These are phyloP conservation scores for Chrysoporthe deuterocubensis DNA, from an alignment of 2,329 filamentous ascomycete species.

Conservation along the genomic window DNA sequence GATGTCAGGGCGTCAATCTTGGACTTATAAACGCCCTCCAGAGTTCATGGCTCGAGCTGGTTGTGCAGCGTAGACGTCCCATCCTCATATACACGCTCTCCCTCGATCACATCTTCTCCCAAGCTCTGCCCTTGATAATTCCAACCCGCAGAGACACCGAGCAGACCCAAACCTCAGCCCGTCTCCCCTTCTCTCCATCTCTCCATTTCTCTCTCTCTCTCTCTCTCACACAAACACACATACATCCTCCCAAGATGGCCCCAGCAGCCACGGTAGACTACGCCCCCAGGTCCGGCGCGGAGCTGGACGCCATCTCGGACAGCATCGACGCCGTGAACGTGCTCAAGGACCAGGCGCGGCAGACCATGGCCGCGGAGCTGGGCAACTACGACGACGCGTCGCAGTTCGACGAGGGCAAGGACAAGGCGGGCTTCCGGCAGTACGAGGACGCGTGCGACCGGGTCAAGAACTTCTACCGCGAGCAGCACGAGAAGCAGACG, in stretches of 20 bases:
- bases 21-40: not conserved
- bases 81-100: not conserved
- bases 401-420: slow-evolving; percentile 39
- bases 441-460: slow-evolving; percentile 83
- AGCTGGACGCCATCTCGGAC: slow-evolving; percentile 41
- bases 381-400: slow-evolving; percentile 31
- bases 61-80: not conserved
- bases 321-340: slow-evolving; percentile 42
- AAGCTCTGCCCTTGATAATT: too few relatives aligned
- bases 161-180: too few relatives aligned
- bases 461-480: slow-evolving; percentile 85
- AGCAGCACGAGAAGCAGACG: slow-evolving; percentile 73
- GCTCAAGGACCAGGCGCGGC: slow-evolving; percentile 29
- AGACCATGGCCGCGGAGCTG: slow-evolving; percentile 19
- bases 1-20: not conserved
- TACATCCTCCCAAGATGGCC: slow-evolving; percentile 32
- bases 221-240: not conserved
- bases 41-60: not conserved
- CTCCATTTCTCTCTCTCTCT: too few relatives aligned
- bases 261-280: slow-evolving; percentile 35
- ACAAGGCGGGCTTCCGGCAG: slow-evolving; percentile 56
- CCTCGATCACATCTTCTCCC: too few relatives aligned
- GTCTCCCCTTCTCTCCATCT: too few relatives aligned
- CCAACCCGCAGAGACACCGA: too few relatives aligned
- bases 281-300: slow-evolving; percentile 32